phyloP scores from a whole-genome alignment of 2,329 filamentous ascomycete genomes.

The Bipolaris bicolor region DNA sequence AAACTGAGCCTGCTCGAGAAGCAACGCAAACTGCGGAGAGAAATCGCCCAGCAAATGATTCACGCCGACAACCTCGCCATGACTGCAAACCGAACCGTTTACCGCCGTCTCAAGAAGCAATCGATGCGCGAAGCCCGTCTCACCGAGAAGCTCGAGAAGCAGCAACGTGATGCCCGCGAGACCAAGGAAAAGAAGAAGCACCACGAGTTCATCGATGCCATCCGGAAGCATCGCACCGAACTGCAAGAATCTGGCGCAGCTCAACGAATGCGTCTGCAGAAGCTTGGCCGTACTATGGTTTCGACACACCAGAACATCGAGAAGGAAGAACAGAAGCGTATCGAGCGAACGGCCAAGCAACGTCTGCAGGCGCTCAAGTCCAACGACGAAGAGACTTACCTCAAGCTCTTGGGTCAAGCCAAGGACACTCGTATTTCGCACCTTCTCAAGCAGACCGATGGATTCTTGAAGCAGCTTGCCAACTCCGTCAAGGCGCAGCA shows the following conservation, averaged over 20 bases:
- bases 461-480: slow-evolving; percentile 94
- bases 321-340: slow-evolving; percentile 98
- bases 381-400: slow-evolving; percentile 98
- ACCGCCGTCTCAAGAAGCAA: slow-evolving; percentile 96
- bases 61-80: slow-evolving; percentile 95
- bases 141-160: slow-evolving; percentile 98
- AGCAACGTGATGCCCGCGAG: slow-evolving; percentile 94
- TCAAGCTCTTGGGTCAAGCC: slow-evolving; percentile 96
- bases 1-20: slow-evolving; percentile 85
- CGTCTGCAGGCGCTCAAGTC: slow-evolving; percentile 98
- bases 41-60: slow-evolving; percentile 89
- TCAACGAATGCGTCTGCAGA: slow-evolving; percentile 78
- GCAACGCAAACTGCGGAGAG: slow-evolving; percentile 83
- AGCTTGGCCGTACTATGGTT: slow-evolving; percentile 88
- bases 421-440: slow-evolving; percentile 99
- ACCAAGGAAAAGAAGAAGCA: slow-evolving; percentile 98
- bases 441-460: slow-evolving; percentile 93
- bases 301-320: slow-evolving; percentile 94
- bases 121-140: slow-evolving; percentile 93
- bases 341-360: slow-evolving; percentile 97
- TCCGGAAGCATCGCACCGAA: slow-evolving; percentile 81
- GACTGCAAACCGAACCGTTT: slow-evolving; percentile 90
- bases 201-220: slow-evolving; percentile 85
- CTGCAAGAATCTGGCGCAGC: slow-evolving; percentile 70
- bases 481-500: slow-evolving; percentile 95